Conservation (phyloP, 208 protist genomes). For the Crithidia expoeki region DNA sequence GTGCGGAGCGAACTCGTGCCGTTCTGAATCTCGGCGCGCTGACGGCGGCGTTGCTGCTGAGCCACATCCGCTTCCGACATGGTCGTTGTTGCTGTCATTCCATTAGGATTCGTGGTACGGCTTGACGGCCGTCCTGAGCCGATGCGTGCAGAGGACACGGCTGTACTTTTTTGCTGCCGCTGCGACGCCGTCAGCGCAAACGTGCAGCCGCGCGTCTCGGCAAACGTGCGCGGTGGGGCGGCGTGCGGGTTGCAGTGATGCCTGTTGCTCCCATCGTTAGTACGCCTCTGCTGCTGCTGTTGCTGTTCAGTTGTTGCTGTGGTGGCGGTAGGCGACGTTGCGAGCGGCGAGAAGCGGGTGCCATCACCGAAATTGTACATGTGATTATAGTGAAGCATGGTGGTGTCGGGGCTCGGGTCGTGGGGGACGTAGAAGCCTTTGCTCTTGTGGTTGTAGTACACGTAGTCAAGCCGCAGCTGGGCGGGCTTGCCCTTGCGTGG, state of each 20-base stretch:
- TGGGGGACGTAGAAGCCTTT: conserved; percentile 86
- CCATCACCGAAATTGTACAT: conserved; percentile 84
- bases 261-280: background rate
- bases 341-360: conserved; percentile 56
- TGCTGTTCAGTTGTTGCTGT: conserved; percentile 12
- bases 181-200: conserved; percentile 36
- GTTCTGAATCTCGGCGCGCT: conserved; percentile 40
- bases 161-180: background rate
- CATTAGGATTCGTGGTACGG: background rate
- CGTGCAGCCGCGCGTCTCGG: conserved; percentile 21
- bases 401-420: conserved; percentile 45
- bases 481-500: conserved; percentile 41
- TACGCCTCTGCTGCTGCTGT: background rate
- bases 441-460: conserved; percentile 89
- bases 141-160: background rate
- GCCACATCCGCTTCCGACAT: background rate
- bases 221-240: conserved; percentile 27
- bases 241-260: conserved; percentile 20
- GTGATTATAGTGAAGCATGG: conserved; percentile 84
- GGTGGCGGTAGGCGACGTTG: background rate
- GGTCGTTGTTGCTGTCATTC: background rate
- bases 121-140: background rate
- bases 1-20: conserved; percentile 54
- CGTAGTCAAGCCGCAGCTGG: conserved; percentile 46
- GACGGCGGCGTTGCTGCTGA: conserved; percentile 14